Conservation (phyloP, 495 filamentous ascomycete genomes). For the Rhypophila decipiens region DNA sequence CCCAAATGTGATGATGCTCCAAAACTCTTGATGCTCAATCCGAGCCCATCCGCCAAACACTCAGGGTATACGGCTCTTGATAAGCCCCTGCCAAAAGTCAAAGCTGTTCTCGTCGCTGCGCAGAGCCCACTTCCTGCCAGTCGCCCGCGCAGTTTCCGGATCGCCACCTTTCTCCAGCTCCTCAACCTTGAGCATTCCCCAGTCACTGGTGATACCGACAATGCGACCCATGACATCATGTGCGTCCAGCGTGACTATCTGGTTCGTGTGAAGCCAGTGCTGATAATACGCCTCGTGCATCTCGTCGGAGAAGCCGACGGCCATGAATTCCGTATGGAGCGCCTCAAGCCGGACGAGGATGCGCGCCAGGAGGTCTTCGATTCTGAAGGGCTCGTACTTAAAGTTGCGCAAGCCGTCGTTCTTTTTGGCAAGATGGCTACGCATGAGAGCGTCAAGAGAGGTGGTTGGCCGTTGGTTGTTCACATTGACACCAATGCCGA, state of each 20-base stretch:
- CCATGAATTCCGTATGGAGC: constrained; percentile 67
- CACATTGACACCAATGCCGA: constrained; percentile 85
- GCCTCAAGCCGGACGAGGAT: constrained; percentile 75
- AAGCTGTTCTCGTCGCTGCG: constrained; percentile 98
- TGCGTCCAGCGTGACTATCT: constrained; percentile 82
- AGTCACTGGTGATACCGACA: constrained; percentile 82
- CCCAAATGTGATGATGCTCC: too few relatives aligned
- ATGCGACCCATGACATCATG: constrained; percentile 75
- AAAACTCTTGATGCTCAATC: background rate
- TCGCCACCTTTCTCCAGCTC: constrained; percentile 55
- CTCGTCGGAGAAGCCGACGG: constrained; percentile 60
- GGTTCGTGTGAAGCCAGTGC: constrained; percentile 84
- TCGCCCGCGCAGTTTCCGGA: constrained; percentile 54
- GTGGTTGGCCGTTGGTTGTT: constrained; percentile 84
- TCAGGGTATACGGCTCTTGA: too few relatives aligned
- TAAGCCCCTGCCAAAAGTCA: constrained; percentile 88
- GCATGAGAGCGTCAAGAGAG: constrained; percentile 70
- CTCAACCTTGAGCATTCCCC: constrained; percentile 76
- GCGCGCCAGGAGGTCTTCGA: constrained; percentile 78
- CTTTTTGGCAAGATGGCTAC: constrained; percentile 44
- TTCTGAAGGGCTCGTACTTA: constrained; percentile 49
- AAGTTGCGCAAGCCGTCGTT: constrained; percentile 2
- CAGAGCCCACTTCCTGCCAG: constrained; percentile 72
- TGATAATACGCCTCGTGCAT: constrained; percentile 78
- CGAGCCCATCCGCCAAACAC: too few relatives aligned